These are phyloP conservation scores for Diaporthe aspalathi DNA, from an alignment of 2,329 filamentous ascomycete species.

Conservation along the genomic window DNA sequence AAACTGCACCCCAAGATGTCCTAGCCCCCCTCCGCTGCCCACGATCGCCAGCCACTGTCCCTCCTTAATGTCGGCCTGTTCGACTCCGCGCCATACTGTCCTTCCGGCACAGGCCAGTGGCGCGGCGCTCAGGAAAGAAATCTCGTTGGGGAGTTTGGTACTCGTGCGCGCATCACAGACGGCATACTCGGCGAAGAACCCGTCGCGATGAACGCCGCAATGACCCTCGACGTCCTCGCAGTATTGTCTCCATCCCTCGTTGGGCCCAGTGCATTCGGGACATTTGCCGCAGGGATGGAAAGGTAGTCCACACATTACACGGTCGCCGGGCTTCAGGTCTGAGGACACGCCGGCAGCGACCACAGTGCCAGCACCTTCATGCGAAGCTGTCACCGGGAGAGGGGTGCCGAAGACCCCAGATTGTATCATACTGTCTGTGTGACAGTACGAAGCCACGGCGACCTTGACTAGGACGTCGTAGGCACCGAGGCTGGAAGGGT, in stretches of 20 bases:
- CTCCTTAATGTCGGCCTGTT: constrained; percentile 51
- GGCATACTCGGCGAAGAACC: constrained; percentile 68
- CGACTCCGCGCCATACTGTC: constrained; percentile 61
- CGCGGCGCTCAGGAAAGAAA: constrained; percentile 63
- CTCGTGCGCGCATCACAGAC: constrained; percentile 59
- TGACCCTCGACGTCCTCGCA: constrained; percentile 58
- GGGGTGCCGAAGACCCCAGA: constrained; percentile 59
- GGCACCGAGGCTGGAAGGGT: constrained; percentile 57
- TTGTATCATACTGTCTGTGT: constrained; percentile 69
- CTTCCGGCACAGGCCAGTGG: constrained; percentile 68
- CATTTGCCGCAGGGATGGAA: constrained; percentile 65
- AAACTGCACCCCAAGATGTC: constrained; percentile 63
- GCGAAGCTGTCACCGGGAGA: constrained; percentile 65
- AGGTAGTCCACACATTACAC: constrained; percentile 67
- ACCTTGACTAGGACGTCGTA: constrained; percentile 70
- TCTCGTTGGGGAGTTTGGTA: constrained; percentile 58
- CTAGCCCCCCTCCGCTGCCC: constrained; percentile 63
- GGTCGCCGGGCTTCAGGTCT: constrained; percentile 60
- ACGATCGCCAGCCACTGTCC: constrained; percentile 57
- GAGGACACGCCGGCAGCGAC: constrained; percentile 57
- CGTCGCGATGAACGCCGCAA: constrained; percentile 62
- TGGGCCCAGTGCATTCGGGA: constrained; percentile 59
- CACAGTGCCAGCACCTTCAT: constrained; percentile 68
- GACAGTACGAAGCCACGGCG: constrained; percentile 70
- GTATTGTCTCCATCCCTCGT: constrained; percentile 63